These are phyloP conservation scores for Tephrocybe sp. DNA, from an alignment of 768 basidiomycete species.

Conservation along the genomic window DNA sequence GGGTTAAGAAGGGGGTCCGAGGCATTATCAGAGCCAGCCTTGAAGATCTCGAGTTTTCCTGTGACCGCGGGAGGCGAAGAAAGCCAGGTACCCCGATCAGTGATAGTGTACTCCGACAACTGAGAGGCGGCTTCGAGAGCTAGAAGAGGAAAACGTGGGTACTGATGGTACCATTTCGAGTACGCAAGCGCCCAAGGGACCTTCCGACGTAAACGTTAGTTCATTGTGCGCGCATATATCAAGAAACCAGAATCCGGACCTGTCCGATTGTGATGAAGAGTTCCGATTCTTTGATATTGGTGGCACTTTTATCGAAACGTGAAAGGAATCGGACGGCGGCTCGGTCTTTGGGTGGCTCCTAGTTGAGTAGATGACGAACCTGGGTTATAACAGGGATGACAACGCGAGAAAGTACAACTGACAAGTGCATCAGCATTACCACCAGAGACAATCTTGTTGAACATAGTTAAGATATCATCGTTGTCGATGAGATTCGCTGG, in stretches of 20 bases:
- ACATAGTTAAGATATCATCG: conserved; percentile 40
- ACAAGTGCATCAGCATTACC: conserved; percentile 45
- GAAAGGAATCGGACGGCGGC: conserved; percentile 50
- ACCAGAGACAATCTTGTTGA: conserved; percentile 43
- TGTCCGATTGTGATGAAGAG: conserved; percentile 1
- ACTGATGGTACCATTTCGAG: conserved; percentile 62
- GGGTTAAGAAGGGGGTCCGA: conserved; percentile 49
- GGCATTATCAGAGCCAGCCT: no score
- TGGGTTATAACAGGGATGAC: not conserved
- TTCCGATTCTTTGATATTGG: no score
- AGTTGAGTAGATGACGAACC: not conserved
- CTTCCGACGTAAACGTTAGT: conserved; percentile 23
- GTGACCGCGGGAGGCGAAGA: conserved; percentile 36
- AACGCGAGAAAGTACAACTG: no score
- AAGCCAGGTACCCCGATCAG: conserved; percentile 51
- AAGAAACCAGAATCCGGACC: not conserved
- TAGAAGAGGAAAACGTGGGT: conserved; percentile 50
- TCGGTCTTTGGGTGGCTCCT: conserved; percentile 27
- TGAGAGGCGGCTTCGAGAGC: conserved; percentile 47
- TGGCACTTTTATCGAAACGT: conserved; percentile 56
- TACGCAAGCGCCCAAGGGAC: conserved; percentile 55
- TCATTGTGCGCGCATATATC: not conserved
- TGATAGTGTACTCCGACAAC: conserved; percentile 53
- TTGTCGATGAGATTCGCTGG: conserved; percentile 37
- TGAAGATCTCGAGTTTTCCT: conserved; percentile 35